Evolutionary conservation across 1,284 basidiomycete genomes (phyloP).

Genomic region (Trichosporon sp.): DNA sequence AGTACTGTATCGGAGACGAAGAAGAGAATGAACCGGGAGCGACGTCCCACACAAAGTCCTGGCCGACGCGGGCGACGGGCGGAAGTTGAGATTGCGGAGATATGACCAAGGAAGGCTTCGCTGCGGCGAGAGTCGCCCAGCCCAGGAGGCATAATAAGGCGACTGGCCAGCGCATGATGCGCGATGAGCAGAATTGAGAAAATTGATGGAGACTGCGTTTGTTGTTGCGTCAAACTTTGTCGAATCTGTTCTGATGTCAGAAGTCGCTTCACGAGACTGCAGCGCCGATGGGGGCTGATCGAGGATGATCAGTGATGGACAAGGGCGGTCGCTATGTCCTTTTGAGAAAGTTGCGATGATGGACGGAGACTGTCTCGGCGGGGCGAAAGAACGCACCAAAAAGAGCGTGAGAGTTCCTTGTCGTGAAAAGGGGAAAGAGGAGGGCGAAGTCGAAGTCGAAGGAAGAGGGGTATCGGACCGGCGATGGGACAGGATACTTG

Average conservation of each 20-base stretch:
- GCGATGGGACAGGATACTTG: neutral
- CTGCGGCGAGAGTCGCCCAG: constrained; percentile 13
- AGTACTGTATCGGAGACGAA: constrained; percentile 39
- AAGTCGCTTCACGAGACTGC: neutral
- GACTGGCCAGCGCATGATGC: constrained; percentile 19
- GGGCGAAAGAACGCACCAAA: neutral
- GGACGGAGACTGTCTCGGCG: neutral
- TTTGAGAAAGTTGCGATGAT: neutral
- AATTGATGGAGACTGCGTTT: neutral
- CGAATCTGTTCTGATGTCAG: constrained; percentile 13
- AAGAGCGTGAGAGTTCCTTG: neutral
- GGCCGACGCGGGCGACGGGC: constrained; percentile 46
- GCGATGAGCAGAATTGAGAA: constrained; percentile 1
- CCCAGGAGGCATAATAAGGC: constrained; percentile 1
- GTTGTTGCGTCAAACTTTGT: neutral
- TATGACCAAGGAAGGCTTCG: constrained; percentile 40
- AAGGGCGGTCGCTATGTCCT: neutral
- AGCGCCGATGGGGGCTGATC: neutral
- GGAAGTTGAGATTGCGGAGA: constrained; percentile 39
- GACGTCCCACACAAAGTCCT: constrained; percentile 43
- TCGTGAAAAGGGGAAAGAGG: neutral
- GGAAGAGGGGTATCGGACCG: neutral
- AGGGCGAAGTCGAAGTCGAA: neutral
- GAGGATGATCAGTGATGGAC: neutral
- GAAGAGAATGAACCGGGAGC: constrained; percentile 45